Percentiles rank a stretch among this genome's conserved stretches.
Evolutionary conservation across 2,329 filamentous ascomycete species (phyloP).

Genomic region (Fusarium sp.): DNA sequence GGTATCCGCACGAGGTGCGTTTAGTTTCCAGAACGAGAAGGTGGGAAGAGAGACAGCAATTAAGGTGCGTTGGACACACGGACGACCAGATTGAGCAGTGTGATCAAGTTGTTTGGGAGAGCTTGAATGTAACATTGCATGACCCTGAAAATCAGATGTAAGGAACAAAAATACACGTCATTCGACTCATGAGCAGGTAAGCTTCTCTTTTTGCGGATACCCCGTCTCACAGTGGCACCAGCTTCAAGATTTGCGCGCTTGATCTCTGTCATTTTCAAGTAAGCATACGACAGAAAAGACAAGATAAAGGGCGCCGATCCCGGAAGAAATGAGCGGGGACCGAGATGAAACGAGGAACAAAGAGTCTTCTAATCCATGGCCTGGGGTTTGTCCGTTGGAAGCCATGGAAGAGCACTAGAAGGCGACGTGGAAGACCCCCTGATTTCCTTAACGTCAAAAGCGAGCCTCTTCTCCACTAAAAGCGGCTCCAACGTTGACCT

Average conservation of each 20-base stretch:
- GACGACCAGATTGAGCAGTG: neutral
- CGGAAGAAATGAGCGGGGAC: neutral
- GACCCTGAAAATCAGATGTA: neutral
- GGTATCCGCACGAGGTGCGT: neutral
- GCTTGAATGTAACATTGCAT: neutral
- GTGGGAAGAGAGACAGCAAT: neutral
- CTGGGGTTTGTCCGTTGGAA: slow-evolving; percentile 2
- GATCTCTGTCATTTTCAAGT: neutral
- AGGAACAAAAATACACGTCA: neutral
- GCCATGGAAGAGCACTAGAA: slow-evolving; percentile 20
- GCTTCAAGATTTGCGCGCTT: neutral
- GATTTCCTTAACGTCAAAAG: slow-evolving; percentile 29
- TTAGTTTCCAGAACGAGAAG: neutral
- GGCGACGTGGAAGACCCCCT: slow-evolving; percentile 5
- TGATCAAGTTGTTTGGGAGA: neutral
- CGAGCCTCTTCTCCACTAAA: slow-evolving; percentile 20
- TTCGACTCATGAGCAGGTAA: neutral
- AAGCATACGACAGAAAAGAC: neutral
- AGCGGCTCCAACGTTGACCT: slow-evolving; percentile 6
- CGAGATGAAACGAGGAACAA: neutral
- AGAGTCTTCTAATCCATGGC: neutral
- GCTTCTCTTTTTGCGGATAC: neutral
- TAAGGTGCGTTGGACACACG: neutral
- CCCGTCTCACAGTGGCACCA: neutral
- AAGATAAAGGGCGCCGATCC: slow-evolving; percentile 7